These are phyloP conservation scores for Amanita fuliginea DNA, from an alignment of 768 basidiomycete species.

Conservation along the genomic window DNA sequence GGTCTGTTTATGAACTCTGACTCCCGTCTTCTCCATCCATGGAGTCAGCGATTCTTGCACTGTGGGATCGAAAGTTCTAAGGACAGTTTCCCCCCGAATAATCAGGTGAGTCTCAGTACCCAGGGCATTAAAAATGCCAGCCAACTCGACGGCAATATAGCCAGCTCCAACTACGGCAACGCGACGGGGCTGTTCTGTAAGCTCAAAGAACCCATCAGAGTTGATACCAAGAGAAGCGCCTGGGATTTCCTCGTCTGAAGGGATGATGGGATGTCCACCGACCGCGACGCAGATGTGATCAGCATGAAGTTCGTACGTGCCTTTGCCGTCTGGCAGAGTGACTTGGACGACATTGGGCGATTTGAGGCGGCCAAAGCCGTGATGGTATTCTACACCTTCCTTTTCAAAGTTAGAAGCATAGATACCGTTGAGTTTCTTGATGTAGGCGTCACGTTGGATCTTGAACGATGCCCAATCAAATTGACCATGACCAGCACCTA, in stretches of 20 bases:
- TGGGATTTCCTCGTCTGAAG: slow-evolving; percentile 69
- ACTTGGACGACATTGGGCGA: slow-evolving; percentile 67
- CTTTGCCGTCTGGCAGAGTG: slow-evolving; percentile 48
- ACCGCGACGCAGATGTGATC: slow-evolving; percentile 79
- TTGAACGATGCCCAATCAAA: slow-evolving; percentile 93
- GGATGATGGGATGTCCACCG: slow-evolving; percentile 77
- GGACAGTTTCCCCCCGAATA: slow-evolving; percentile 81
- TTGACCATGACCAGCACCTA: slow-evolving; percentile 42
- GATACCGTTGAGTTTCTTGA: slow-evolving; percentile 78
- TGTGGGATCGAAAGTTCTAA: slow-evolving; percentile 87
- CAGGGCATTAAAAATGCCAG: slow-evolving; percentile 85
- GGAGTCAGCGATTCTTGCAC: slow-evolving; percentile 76
- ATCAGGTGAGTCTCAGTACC: slow-evolving; percentile 88
- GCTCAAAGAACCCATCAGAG: slow-evolving; percentile 94
- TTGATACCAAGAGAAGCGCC: slow-evolving; percentile 86
- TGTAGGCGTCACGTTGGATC: slow-evolving; percentile 91
- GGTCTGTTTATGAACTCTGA: slow-evolving; percentile 74
- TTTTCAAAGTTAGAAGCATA: slow-evolving; percentile 84
- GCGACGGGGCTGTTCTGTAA: slow-evolving; percentile 82
- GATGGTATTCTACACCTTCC: slow-evolving; percentile 82
- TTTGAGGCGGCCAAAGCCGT: slow-evolving; percentile 64
- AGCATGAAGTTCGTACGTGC: slow-evolving; percentile 59
- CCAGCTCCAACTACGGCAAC: slow-evolving; percentile 95
- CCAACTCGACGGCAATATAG: slow-evolving; percentile 96
- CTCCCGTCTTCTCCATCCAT: slow-evolving; percentile 92